Evolutionary conservation across 176 grass and related monocot genomes (phyloP).

Genomic region (Musa troglodytarum): DNA sequence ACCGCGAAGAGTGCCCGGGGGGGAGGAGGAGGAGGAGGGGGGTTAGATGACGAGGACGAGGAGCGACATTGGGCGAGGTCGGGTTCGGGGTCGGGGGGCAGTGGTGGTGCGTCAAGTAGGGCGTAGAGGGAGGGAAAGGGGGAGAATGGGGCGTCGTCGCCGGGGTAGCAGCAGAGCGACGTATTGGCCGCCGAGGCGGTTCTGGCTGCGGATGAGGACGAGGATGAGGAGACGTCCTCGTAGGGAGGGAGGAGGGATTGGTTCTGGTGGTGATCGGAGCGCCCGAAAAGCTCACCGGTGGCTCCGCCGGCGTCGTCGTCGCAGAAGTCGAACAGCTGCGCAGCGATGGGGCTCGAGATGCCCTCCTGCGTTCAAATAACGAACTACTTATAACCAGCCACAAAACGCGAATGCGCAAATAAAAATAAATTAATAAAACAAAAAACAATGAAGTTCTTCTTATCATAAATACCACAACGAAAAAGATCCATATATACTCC

Average conservation of each 20-base stretch:
- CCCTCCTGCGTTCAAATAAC: background rate
- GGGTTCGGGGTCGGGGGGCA: constrained; percentile 5
- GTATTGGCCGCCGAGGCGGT: constrained; percentile 29
- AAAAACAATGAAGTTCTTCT: too few relatives aligned
- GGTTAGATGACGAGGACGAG: constrained; percentile 24
- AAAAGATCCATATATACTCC: too few relatives aligned
- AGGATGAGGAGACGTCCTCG: constrained; percentile 43
- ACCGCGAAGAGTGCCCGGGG: background rate
- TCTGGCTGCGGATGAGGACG: constrained; percentile 31
- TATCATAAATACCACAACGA: too few relatives aligned
- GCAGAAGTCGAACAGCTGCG: constrained; percentile 7
- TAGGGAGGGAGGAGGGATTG: constrained; percentile 25
- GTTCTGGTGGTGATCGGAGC: constrained; percentile 17
- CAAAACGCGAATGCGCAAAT: background rate
- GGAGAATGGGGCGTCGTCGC: constrained; percentile 26
- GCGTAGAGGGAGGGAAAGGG: constrained; percentile 46
- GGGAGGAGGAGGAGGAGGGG: background rate
- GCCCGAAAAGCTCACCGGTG: background rate
- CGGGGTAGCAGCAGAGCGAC: constrained; percentile 18
- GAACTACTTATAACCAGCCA: background rate
- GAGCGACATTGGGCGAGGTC: constrained; percentile 23
- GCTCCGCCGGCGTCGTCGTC: background rate
- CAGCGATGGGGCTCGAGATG: background rate
- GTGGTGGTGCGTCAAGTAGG: constrained; percentile 26
- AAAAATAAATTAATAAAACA: too few relatives aligned